Conservation (phyloP, 805 yeast species). For the Wickerhamiella domercqiae region DNA sequence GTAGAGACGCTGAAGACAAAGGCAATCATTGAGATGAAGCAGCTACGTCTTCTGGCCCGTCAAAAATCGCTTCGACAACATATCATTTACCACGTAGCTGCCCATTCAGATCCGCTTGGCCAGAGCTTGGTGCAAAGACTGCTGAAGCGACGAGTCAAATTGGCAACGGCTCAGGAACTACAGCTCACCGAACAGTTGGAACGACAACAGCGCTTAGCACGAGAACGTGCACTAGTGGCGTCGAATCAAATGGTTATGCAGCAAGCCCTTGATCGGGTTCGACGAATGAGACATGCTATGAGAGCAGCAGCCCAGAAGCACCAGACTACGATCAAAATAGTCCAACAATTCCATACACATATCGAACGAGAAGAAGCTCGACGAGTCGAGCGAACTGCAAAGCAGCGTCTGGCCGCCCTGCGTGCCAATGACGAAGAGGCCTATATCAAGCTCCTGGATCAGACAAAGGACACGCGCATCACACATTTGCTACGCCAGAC, state of each 20-base stretch:
- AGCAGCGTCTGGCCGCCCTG: slow-evolving; percentile 94
- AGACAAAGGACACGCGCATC: slow-evolving; percentile 94
- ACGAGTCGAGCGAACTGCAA: slow-evolving; percentile 84
- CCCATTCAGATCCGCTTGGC: slow-evolving; percentile 34
- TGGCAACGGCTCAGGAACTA: slow-evolving; percentile 45
- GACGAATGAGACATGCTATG: slow-evolving; percentile 16
- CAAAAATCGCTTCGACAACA: slow-evolving; percentile 83
- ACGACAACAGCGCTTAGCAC: slow-evolving; percentile 27
- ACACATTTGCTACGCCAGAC: slow-evolving; percentile 89
- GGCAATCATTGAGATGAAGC: slow-evolving; percentile 40
- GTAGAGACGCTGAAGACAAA: slow-evolving; percentile 27
- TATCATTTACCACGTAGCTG: slow-evolving; percentile 53
- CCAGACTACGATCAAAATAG: slow-evolving; percentile 20
- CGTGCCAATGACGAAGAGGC: slow-evolving; percentile 97
- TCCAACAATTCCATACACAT: slow-evolving; percentile 46
- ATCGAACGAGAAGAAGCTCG: slow-evolving; percentile 81
- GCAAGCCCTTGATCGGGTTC: slow-evolving; percentile 17
- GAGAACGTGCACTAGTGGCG: slow-evolving; percentile 26
- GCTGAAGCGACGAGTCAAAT: slow-evolving; percentile 63
- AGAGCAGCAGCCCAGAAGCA: slow-evolving; percentile 14
- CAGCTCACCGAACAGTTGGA: slow-evolving; percentile 38
- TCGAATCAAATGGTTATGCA: slow-evolving; percentile 22
- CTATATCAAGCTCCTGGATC: slow-evolving; percentile 82
- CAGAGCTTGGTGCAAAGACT: slow-evolving; percentile 61
- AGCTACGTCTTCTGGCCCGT: slow-evolving; percentile 55